Evolutionary conservation across 768 basidiomycete species (phyloP), one percentile per base, ranked within the genome.

Genomic region (Leccinum boreale): DNA sequence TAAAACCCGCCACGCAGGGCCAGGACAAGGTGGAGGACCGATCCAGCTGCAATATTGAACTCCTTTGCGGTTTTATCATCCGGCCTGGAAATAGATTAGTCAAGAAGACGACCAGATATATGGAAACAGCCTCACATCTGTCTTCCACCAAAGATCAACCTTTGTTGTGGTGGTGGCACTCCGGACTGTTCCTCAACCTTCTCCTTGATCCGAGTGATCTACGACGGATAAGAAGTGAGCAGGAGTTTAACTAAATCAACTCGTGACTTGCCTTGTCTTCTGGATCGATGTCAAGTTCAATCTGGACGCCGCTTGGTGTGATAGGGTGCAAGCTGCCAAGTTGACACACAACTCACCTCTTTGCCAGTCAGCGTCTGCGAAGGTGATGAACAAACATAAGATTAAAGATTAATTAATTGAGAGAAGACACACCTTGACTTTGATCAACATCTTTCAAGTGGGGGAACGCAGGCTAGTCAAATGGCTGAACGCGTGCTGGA

Each of bases 111-210:
- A 2, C 14, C 23, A 5, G 49, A 44, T 29, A 42, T 42, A n/a
- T 10, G 39, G 28, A 28, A 52, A 36, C 29, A 49, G 42, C 77
- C 84, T 74, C 73, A 98, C 96, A 98, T 87, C 71, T 97, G 95
- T 68, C 94, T 85, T 33, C 96, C 96, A 67, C 84, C 75, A 72
- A 88, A 97, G 71, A 98, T 98, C 67, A 98, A 75, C 57, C 96
- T 85, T 73, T 98, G 96, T 74, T 98, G 96, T 45, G 81, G 91
- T 59, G 96, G 96, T 23, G 96, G 96, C 44, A 98, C 96, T 62
- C 96, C 96, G 6, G 94, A 94, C 76, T 98, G 95, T 78, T 98
- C 95, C 73, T 98, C 96, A 9, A 98, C 93, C 73, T 92, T 91
- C 81, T 96, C 94, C 79, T 98, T 98, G 76, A 98, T 94, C 64